Base-by-base conservation (phyloP, 1,284 basidiomycete species). In the Boletellus sp. region DNA sequence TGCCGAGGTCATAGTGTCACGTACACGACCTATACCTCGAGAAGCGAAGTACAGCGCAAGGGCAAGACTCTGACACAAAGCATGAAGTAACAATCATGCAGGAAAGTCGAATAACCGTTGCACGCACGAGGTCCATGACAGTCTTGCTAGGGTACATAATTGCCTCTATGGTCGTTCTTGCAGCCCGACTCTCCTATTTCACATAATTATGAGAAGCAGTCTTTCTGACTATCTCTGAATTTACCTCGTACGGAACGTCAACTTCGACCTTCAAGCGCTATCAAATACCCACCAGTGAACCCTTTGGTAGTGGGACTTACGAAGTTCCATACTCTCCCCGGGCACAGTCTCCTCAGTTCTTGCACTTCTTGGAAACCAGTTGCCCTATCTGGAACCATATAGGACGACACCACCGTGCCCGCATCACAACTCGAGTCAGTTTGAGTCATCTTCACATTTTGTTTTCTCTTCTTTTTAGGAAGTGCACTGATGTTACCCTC, bases 1-100 rank as follows among this genome's bases (percentile, higher is more conserved):
- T 3, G 69, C 69, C 7, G 66, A 60, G 5, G 61, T 53, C 3
- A 43, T 30, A 22, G 36, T 16, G n/a, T 58, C 57, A 24, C 77
- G 72, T 0, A 90, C 60, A 41, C 75, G 70, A 0, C 93, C 94
- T 35, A 72, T 60, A 0, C 91, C 94, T 36, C 86, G 77, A 1
- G 94, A 88, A 4, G 96, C 96, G 65, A 99, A 99, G 69, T 89
- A 97, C 6, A 99, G 74, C 0, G 97, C 95, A 49, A 91, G 79
- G 0, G 90, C 91, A 15, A 99, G 83, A 65, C 91, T 95, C 90
- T 96, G 61, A 21, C 24, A 36, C 11, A 5, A 6, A 26, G 4
- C 21, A 41, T 65, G 40, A 62, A 46, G 28, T 45, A 47, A 38
- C 7, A 15, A 13, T 15, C 41, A 16, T 19, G 13, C 10, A 22